Evolutionary conservation across 805 yeast genomes (phyloP).

Genomic region (Tetrapisispora nanseiensis): DNA sequence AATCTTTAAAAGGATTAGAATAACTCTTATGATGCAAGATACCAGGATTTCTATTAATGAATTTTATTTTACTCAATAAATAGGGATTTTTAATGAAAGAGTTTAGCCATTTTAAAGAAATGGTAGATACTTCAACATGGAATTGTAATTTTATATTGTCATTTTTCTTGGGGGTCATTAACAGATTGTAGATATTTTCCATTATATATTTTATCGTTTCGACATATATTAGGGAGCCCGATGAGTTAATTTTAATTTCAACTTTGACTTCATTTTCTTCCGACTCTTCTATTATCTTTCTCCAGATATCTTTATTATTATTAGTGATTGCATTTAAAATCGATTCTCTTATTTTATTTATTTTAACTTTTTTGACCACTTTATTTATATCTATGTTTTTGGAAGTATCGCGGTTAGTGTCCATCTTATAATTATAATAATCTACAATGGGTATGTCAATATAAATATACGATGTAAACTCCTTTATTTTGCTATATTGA

Average conservation of each 20-base stretch:
- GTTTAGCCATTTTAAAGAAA: constrained; percentile 27
- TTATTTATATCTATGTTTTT: constrained; percentile 3
- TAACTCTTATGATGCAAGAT: constrained; percentile 1
- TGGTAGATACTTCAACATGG: constrained; percentile 20
- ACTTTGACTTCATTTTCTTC: neutral
- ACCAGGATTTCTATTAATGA: constrained; percentile 1
- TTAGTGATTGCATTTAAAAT: constrained; percentile 21
- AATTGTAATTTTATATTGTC: constrained; percentile 11
- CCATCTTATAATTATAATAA: constrained; percentile 19
- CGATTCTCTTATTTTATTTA: constrained; percentile 13
- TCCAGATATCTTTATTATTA: constrained; percentile 20
- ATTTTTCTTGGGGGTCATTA: constrained; percentile 3
- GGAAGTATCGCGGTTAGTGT: neutral
- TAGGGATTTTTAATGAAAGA: constrained; percentile 15
- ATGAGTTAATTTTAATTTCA: constrained; percentile 14
- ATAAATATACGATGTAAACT: constrained; percentile 19
- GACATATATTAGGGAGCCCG: constrained; percentile 28
- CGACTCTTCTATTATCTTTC: constrained; percentile 4
- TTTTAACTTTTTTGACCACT: constrained; percentile 23
- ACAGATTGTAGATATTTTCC: constrained; percentile 17
- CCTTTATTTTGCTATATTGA: neutral
- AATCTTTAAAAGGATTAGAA: constrained; percentile 27
- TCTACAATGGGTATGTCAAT: constrained; percentile 30
- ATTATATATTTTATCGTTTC: constrained; percentile 26
- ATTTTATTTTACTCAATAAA: neutral